A percentile compares a stretch with the other conserved stretches of the same genome.
Evolutionary conservation across 73 alveolate species (phyloP).

Genomic region (Paramecium octaurelia): DNA sequence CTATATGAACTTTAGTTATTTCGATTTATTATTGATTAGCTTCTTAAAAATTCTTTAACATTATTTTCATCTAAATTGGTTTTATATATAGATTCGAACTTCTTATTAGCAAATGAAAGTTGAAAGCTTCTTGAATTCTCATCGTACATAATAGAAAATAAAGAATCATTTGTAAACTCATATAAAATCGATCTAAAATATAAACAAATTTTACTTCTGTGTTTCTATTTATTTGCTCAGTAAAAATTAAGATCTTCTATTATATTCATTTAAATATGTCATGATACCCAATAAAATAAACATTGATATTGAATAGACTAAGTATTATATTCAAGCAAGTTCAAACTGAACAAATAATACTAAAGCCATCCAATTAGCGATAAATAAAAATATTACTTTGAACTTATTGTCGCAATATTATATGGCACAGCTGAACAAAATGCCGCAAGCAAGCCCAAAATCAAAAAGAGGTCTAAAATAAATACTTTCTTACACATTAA

Average conservation of each 20-base stretch:
- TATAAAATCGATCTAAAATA: neutral
- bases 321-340: neutral
- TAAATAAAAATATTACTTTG: neutral
- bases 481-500: neutral
- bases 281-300: neutral
- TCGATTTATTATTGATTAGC: neutral
- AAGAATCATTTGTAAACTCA: neutral
- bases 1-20: neutral
- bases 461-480: neutral
- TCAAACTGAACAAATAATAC: neutral
- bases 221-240: neutral
- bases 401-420: neutral
- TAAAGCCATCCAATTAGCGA: neutral
- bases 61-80: neutral
- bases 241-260: neutral
- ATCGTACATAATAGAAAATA: neutral
- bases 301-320: neutral
- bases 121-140: neutral
- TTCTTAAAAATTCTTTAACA: neutral
- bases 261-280: neutral
- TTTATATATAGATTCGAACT: neutral
- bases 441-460: neutral
- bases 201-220: neutral
- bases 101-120: neutral
- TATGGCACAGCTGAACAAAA: neutral